Evolutionary conservation across 208 protist species (phyloP).

Genomic region (Leishmania tarentolae): DNA sequence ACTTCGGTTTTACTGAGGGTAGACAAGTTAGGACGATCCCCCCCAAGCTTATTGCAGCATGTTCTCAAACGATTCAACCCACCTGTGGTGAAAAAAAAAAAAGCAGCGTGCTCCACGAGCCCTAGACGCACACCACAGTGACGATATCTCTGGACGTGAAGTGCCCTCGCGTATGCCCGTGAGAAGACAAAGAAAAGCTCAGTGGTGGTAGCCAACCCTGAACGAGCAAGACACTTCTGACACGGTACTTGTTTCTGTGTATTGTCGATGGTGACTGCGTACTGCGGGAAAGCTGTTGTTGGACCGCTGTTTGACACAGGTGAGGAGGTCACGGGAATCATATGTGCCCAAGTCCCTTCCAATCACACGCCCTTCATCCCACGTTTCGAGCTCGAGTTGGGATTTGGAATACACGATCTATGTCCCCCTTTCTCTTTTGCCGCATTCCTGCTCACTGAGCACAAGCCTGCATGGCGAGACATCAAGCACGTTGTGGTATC

Average conservation of each 20-base stretch:
- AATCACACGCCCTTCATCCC: neutral
- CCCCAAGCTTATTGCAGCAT: neutral
- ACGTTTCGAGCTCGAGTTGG: neutral
- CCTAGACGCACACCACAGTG: neutral
- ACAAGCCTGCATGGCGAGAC: neutral
- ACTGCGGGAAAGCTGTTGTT: neutral
- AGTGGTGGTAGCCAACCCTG: neutral
- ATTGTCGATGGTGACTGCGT: neutral
- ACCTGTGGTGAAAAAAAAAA: neutral
- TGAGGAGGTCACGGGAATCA: neutral
- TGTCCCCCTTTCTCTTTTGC: neutral
- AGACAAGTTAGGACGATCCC: neutral
- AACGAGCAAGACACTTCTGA: neutral
- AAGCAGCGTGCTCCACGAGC: neutral
- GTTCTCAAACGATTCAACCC: neutral
- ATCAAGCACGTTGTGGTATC: neutral
- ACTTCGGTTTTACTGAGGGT: too few relatives aligned
- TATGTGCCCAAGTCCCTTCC: neutral
- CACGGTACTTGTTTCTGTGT: neutral
- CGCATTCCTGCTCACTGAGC: neutral
- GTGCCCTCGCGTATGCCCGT: neutral
- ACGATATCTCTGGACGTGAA: neutral
- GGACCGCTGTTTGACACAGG: neutral
- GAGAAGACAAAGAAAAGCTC: neutral
- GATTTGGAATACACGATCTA: neutral